Evolutionary conservation across 805 yeast species (phyloP), one percentile per base, ranked within the genome.

Genomic region (Saccharomycopsis malanga): DNA sequence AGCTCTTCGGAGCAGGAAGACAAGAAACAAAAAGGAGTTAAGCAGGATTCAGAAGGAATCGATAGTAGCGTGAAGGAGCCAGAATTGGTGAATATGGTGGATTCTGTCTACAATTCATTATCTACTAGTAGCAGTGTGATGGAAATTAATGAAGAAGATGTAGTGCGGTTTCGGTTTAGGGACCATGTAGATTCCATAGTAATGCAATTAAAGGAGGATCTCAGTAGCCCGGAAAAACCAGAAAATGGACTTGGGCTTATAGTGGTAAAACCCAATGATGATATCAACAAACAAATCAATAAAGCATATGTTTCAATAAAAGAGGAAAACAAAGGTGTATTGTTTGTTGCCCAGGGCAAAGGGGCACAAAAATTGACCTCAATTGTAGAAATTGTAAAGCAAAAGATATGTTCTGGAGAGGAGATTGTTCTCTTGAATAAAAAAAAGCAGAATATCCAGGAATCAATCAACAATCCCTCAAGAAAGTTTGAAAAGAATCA

Each of bases 351-450:
- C 3, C 15, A n/a, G n/a, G 53, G 53, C 5, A 17, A 21, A 17
- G 34, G 37, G 15, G 36, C 35, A 14, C 53, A 49, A 24, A 49
- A 49, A 32, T 12, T 45, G 6, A 37, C 45, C 21, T 32, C 44
- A 4, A 35, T 49, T 6, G 49, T 45, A 14, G 53, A 49, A 34
- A 24, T 49, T 10, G 17, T 37, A 18, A 49, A 49, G 30, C 42
- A 39, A 4, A 41, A 20, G 44, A 30, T 41, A 4, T 20, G 23
- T 18, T n/a, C 9, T 9, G 34, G 34, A 10, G 32, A 38, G 12
- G 34, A 29, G 7, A 21, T 32, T 32, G 44, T 30, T 7, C 17
- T 32, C 7, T 10, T 32, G 18, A n/a, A 32, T 18, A 32, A 32
- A 7, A 7, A n/a, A 14, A 7, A 32, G 18, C 12, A 32, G 17